These are phyloP conservation scores for Pseudozyma tsukubaensis DNA, from an alignment of 1,284 basidiomycete genomes.

Conservation along the genomic window DNA sequence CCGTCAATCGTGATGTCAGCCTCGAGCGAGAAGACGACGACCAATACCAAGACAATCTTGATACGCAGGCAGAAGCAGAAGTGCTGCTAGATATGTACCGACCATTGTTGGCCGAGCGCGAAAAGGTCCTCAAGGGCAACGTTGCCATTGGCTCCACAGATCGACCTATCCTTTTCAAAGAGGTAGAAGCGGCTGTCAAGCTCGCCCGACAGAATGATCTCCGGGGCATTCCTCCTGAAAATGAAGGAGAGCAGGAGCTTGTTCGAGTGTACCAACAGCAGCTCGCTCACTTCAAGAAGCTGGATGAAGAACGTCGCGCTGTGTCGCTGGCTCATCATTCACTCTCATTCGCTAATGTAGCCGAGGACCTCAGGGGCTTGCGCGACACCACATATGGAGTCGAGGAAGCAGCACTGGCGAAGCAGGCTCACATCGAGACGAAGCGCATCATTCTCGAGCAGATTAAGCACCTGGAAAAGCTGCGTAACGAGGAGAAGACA, in stretches of 20 bases:
- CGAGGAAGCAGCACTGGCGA: conserved; percentile 41
- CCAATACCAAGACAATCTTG: conserved; percentile 64
- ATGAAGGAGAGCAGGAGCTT: conserved; percentile 39
- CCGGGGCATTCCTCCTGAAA: conserved; percentile 30
- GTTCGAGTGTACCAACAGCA: conserved; percentile 51
- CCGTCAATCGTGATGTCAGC: conserved; percentile 63
- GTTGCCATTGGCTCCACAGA: conserved; percentile 56
- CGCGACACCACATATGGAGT: conserved; percentile 24
- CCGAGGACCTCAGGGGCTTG: conserved; percentile 33
- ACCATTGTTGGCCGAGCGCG: conserved; percentile 58
- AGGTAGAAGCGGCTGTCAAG: conserved; percentile 49
- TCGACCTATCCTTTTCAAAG: conserved; percentile 52
- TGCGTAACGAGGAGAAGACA: conserved; percentile 45
- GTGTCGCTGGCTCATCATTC: conserved; percentile 23
- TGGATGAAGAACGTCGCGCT: conserved; percentile 49
- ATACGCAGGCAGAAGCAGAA: conserved; percentile 65
- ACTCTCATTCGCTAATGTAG: conserved; percentile 28
- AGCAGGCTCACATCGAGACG: conserved; percentile 24
- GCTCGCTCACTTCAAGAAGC: conserved; percentile 54
- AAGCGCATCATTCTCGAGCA: conserved; percentile 45
- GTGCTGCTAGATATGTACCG: conserved; percentile 65
- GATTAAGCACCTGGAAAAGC: conserved; percentile 40
- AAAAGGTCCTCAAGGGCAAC: conserved; percentile 56
- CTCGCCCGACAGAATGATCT: conserved; percentile 30
- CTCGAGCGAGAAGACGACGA: conserved; percentile 63